Evolutionary conservation across 192 early-diverging fungal genomes (phyloP).

Genomic region (Spizellomyces punctatus): DNA sequence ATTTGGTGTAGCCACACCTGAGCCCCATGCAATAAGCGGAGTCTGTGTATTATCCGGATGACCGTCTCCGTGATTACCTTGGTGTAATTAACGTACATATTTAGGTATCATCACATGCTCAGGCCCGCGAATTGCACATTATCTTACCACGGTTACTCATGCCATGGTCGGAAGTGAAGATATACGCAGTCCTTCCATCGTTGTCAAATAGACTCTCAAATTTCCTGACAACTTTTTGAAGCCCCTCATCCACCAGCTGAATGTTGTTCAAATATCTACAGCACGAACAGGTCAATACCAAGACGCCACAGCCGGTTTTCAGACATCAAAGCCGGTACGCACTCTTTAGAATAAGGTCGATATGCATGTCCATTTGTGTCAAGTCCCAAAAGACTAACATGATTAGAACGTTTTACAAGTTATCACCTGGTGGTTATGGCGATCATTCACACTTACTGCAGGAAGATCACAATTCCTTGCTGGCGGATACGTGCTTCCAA

Average conservation of each 20-base stretch:
- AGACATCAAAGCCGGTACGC: neutral
- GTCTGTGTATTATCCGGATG: conserved; percentile 94
- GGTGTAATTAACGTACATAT: conserved; percentile 10
- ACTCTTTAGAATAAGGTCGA: conserved; percentile 78
- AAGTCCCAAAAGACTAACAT: conserved; percentile 74
- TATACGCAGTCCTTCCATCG: conserved; percentile 82
- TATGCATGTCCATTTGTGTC: conserved; percentile 94
- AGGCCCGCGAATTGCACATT: neutral
- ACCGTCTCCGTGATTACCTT: conserved; percentile 89
- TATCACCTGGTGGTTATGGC: neutral
- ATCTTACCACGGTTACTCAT: conserved; percentile 83
- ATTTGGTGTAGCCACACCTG: conserved; percentile 75
- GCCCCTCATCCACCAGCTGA: conserved; percentile 74
- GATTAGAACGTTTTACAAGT: neutral
- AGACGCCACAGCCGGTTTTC: neutral
- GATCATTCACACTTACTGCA: conserved; percentile 58
- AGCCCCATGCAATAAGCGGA: conserved; percentile 93
- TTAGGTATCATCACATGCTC: no score
- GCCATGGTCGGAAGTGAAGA: conserved; percentile 96
- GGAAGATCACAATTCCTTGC: conserved; percentile 85
- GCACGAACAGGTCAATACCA: no score
- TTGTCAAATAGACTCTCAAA: conserved; percentile 75
- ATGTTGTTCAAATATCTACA: conserved; percentile 82
- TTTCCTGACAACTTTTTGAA: conserved; percentile 67
- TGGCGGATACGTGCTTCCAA: conserved; percentile 64